phyloP scores from a whole-genome alignment of 257 asterid species.

The Nicotiana undulata region DNA sequence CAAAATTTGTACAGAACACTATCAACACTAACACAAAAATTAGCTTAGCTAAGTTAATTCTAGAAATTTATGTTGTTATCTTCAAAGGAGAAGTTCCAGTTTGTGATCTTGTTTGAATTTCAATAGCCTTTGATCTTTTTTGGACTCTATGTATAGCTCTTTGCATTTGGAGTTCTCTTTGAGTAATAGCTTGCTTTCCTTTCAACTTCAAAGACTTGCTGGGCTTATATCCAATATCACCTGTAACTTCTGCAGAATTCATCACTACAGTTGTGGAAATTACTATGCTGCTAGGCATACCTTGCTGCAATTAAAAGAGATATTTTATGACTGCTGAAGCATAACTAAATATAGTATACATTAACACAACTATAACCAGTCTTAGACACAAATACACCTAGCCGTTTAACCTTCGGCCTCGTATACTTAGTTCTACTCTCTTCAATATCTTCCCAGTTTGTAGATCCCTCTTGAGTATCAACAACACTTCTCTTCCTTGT shows the following conservation, averaged over 20 bases:
- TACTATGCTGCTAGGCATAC: neutral
- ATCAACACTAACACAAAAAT: no score
- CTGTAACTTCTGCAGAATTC: neutral
- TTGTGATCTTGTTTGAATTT: neutral
- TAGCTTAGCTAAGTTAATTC: no score
- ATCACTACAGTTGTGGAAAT: no score
- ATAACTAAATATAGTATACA: neutral
- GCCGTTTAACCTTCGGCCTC: neutral
- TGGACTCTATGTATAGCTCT: neutral
- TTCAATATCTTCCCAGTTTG: no score
- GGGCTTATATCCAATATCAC: neutral
- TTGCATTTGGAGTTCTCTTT: no score
- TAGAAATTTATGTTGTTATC: no score
- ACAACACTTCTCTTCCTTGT: no score
- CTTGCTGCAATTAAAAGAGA: neutral
- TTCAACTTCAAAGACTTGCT: neutral
- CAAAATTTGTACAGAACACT: no score
- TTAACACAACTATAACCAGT: neutral
- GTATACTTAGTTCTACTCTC: no score
- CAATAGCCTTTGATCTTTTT: neutral
- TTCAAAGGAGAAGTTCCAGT: neutral
- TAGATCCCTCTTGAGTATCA: no score
- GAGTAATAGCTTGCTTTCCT: neutral
- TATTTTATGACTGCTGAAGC: no score
- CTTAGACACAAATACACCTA: neutral